Evolutionary conservation across 495 filamentous ascomycete species (phyloP), one percentile per base, ranked within the genome.

Genomic region (Daldinia concentrica): DNA sequence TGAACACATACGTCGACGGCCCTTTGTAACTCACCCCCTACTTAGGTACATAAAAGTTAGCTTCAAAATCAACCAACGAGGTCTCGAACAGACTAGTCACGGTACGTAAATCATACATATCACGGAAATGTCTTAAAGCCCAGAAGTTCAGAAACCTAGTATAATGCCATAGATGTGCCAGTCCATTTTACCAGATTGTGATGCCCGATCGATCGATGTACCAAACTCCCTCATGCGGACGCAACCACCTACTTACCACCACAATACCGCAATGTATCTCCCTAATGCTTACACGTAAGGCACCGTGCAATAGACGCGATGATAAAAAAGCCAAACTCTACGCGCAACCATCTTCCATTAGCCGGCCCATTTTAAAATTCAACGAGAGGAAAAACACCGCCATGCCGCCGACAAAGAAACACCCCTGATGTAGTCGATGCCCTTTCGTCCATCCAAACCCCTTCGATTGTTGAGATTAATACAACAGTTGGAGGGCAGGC

Each of bases 221-320:
- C 74, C 64, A 69, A 71, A 76, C 74, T 74, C 71, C 73, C 60
- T 70, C 30, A 71, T 74, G 71, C 63, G 64, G 37, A 68, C 45
- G 41, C 36, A 43, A 45, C 37, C 15, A 60, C 24, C 50, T 29
- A 29, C 22, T 24, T 52, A n/a, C 26, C 24, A 52, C 50, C 24
- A 48, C n/a, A 12, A 36, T n/a, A 52, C 0, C 26, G 4, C 6
- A 52, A 29, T 6, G 14, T 22, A 48, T 48, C 57, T 34, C 63
- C 64, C 34, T 63, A 62, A 71, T 72, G 69, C 69, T 72, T 62
- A 62, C 68, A 70, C 56, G 48, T 55, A 61, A 48, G 54, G 14
- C 55, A 66, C 24, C 51, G 30, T 57, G 57, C 59, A 59, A 34
- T 29, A 52, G 17, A 34, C 56, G 50, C 6, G 24, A 39, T 32